Base-by-base conservation (phyloP, 331 rosid genomes). In the Acacia concinna region DNA sequence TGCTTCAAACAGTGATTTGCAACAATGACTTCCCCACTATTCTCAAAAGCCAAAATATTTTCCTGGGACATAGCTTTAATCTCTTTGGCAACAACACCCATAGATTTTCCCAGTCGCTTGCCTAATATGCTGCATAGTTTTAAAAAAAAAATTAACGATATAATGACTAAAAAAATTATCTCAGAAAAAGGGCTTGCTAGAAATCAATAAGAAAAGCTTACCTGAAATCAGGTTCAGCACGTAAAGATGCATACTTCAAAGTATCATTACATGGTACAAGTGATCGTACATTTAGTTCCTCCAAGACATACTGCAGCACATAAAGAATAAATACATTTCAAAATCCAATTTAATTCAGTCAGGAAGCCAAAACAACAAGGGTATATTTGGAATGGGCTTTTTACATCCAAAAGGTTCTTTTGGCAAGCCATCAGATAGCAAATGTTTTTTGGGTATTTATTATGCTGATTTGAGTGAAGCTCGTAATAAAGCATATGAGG, bases 201-300 rank as follows among this genome's bases (percentile, higher is more conserved):
- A 75, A 44, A 69, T 63, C 43, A 78, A 79, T 68, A 49, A 31
- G 6, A 66, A 76, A 77, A 44, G 52, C 78, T 60, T 91, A 92
- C 99, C 99, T 96, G 74, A 93, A 95, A 76, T 96, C 99, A 4
- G 99, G 98, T 74, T 90, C 99, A 1, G 98, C 98, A 49, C 97
- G 96, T 56, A 93, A 81, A 37, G 94, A 91, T 66, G 99, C 81
- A 82, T 96, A 96, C 85, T 91, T 89, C 79, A 92, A 81, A 3
- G 97, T 91, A 88, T 95, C 97, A 60, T 89, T 86, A 76, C 98
- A 95, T 67, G 99, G 88, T 47, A 86, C 90, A 76, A 95, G 98
- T 65, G 93, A 95, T 51, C 90, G 87, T 59, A 95, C 83, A 73
- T 95, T 95, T 80, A 95, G 97, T 79, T 95, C 99, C 82, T 95